Evolutionary conservation across 164 flowering plant species (phyloP).

Genomic region (Piper betle): DNA sequence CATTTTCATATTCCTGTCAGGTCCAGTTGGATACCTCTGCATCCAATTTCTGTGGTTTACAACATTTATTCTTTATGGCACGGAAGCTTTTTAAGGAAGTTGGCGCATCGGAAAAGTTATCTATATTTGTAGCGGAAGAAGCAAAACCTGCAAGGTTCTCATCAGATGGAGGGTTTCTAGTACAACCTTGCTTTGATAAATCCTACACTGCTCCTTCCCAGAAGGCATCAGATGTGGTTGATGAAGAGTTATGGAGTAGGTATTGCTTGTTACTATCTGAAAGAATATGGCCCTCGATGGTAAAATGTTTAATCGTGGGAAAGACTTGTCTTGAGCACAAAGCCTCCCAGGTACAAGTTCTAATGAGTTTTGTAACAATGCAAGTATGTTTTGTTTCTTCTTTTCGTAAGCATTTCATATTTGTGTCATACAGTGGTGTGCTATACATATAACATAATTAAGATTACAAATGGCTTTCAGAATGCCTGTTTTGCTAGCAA

Average conservation of each 20-base stretch:
- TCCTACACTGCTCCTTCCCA: constrained; percentile 7
- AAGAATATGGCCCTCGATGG: constrained; percentile 48
- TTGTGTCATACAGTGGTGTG: not conserved
- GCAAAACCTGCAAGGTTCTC: constrained; percentile 21
- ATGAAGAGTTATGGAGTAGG: constrained; percentile 23
- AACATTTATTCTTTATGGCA: constrained; percentile 70
- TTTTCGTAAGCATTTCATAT: not conserved
- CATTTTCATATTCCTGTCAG: constrained; percentile 23
- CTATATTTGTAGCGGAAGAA: constrained; percentile 14
- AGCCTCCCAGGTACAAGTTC: constrained; percentile 52
- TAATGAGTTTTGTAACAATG: not conserved
- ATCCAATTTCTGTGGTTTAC: constrained; percentile 47
- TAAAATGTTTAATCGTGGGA: constrained; percentile 64
- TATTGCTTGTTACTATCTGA: constrained; percentile 41
- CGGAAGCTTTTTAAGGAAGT: constrained; percentile 65
- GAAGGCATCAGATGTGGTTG: constrained; percentile 14
- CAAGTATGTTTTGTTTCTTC: not conserved
- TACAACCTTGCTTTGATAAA: constrained; percentile 39
- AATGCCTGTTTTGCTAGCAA: no score
- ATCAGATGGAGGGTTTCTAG: constrained; percentile 75
- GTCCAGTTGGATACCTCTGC: constrained; percentile 53
- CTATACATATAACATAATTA: no score
- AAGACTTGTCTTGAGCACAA: constrained; percentile 46
- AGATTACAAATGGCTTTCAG: no score
- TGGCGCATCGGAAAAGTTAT: constrained; percentile 12